Conservation (phyloP, 352 stramenopile species). For the Phytophthora capsici region DNA sequence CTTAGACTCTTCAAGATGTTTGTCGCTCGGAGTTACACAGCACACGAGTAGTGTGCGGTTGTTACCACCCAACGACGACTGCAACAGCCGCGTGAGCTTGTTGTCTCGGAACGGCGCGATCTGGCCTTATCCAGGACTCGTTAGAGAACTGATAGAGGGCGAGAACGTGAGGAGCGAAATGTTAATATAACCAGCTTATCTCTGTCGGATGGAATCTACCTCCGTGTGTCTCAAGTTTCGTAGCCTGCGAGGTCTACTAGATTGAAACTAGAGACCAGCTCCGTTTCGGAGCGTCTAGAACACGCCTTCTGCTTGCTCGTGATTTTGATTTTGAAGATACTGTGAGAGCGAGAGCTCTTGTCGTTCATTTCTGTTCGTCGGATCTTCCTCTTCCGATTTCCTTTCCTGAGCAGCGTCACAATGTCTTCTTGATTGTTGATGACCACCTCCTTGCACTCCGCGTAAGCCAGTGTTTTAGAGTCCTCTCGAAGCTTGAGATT, state of each 20-base stretch:
- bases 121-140: conserved; percentile 37
- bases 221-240: conserved; percentile 96
- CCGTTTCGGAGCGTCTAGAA: too few species aligned
- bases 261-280: too few species aligned
- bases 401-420: too few species aligned
- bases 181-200: conserved; percentile 98
- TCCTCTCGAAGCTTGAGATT: too few species aligned
- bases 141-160: conserved; percentile 91
- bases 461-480: too few species aligned
- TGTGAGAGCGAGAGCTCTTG: too few species aligned
- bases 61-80: conserved; percentile 92
- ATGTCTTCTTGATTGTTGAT: too few species aligned
- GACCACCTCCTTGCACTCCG: too few species aligned
- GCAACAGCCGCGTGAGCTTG: conserved; percentile 92
- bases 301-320: too few species aligned
- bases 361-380: too few species aligned
- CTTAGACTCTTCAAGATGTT: conserved; percentile 83
- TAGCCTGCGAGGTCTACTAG: conserved; percentile 98
- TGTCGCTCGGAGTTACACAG: conserved; percentile 76
- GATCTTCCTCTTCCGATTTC: too few species aligned
- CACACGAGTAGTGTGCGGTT: conserved; percentile 92
- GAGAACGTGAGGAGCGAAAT: conserved; percentile 96
- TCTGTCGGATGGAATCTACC: conserved; percentile 93
- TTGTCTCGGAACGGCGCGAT: conserved; percentile 88
- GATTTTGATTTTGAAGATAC: too few species aligned